Evolutionary conservation across 768 basidiomycete species (phyloP).

Genomic region (Exsudoporus frostii): DNA sequence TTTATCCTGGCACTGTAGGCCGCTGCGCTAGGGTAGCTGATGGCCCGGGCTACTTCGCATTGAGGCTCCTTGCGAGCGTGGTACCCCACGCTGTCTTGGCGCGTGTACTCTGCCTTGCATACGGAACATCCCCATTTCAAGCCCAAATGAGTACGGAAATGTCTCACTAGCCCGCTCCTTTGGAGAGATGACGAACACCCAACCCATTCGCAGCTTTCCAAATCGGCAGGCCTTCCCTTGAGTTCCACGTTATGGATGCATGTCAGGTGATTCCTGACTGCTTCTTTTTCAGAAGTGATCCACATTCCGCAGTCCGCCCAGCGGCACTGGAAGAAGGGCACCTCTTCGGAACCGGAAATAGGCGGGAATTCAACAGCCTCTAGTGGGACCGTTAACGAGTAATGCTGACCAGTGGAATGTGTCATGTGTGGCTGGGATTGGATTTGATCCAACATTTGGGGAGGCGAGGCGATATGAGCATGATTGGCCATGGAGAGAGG

Average conservation of each 20-base stretch:
- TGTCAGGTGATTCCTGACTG: conserved; percentile 12
- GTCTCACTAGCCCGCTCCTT: conserved; percentile 11
- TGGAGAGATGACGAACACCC: conserved; percentile 7
- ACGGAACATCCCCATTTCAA: conserved; percentile 19
- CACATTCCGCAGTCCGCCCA: conserved; percentile 17
- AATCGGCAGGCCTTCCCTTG: not conserved
- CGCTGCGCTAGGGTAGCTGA: conserved; percentile 13
- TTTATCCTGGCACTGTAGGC: conserved; percentile 9
- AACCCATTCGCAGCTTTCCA: conserved; percentile 10
- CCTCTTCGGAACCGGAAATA: not conserved
- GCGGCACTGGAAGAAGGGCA: conserved; percentile 16
- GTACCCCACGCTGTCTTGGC: conserved; percentile 13
- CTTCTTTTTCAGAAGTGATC: conserved; percentile 17
- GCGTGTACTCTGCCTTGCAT: conserved; percentile 11
- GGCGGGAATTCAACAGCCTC: conserved; percentile 7
- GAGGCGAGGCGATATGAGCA: not conserved
- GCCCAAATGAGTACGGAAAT: conserved; percentile 15
- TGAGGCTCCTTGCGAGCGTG: conserved; percentile 4
- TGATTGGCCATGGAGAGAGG: not conserved
- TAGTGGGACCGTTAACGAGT: conserved; percentile 4
- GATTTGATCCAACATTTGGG: not conserved
- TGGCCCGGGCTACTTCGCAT: conserved; percentile 1
- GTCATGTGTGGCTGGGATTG: not conserved
- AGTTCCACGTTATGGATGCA: conserved; percentile 8
- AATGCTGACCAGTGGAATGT: not conserved